Percentiles rank a stretch among this genome's conserved stretches.
Evolutionary conservation across 225 moss, liverwort and hornwort species (phyloP).

Genomic region (Pleurozium schreberi): DNA sequence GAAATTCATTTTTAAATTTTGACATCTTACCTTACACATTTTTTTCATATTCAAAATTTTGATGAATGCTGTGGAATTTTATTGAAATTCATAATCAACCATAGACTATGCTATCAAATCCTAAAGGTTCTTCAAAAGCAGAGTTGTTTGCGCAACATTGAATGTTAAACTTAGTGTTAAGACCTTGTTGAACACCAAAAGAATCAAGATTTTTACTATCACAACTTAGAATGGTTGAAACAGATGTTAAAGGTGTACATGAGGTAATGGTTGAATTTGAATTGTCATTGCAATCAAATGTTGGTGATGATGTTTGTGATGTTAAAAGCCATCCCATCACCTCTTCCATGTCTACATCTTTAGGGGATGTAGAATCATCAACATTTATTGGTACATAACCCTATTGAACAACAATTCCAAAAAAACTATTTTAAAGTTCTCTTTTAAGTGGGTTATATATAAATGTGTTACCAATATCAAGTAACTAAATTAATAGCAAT

Average conservation of each 20-base stretch:
- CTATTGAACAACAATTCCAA: background rate
- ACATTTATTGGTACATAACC: background rate
- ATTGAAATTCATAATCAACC: no score
- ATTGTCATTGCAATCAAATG: slow-evolving; percentile 42
- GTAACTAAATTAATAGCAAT: background rate
- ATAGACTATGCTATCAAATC: background rate
- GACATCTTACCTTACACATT: no score
- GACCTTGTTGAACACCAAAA: background rate
- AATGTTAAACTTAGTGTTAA: background rate
- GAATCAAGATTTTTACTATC: background rate
- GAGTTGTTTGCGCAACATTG: background rate
- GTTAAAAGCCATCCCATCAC: slow-evolving; percentile 74
- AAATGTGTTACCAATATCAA: no score
- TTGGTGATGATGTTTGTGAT: slow-evolving; percentile 63
- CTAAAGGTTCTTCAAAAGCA: background rate
- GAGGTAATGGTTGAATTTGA: slow-evolving; percentile 55
- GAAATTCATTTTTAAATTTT: no score
- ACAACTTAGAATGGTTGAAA: background rate
- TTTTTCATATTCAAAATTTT: no score
- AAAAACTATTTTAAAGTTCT: background rate
- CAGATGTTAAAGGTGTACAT: background rate
- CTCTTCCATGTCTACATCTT: slow-evolving; percentile 76
- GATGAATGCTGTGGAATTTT: no score
- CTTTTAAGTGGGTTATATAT: background rate
- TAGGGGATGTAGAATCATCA: slow-evolving; percentile 32